Conservation (phyloP, 441 rosid species). For the Gossypium lobatum region DNA sequence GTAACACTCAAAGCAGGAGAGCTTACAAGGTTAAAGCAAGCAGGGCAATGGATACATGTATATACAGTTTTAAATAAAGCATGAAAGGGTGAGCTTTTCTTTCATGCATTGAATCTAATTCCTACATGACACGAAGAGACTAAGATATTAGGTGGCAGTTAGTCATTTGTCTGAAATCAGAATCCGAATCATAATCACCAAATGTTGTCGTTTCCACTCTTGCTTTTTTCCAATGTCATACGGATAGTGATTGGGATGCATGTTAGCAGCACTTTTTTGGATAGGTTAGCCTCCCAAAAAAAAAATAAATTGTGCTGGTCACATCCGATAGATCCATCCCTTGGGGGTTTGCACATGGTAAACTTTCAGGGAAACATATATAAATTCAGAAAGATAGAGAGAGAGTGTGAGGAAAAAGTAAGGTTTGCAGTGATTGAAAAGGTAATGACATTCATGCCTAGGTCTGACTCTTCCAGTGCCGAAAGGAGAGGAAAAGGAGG, state of each 20-base stretch:
- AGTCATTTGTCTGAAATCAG: constrained; percentile 18
- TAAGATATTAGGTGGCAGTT: constrained; percentile 17
- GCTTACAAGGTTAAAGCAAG: background rate
- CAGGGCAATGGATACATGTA: background rate
- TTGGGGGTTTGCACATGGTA: constrained; percentile 12
- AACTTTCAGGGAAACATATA: constrained; percentile 21
- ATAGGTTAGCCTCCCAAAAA: constrained; percentile 13
- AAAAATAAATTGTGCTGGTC: constrained; percentile 2
- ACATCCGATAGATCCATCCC: constrained; percentile 1
- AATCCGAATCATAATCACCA: constrained; percentile 8
- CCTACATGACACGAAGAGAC: constrained; percentile 10
- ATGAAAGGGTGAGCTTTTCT: background rate
- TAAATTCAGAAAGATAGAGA: background rate
- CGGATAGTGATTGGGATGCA: background rate
- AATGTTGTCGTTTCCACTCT: constrained; percentile 17
- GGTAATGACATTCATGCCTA: constrained; percentile 20
- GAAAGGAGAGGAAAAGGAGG: constrained; percentile 15
- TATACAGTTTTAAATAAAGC: constrained; percentile 6
- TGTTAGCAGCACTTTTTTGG: constrained; percentile 17
- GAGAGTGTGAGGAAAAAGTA: constrained; percentile 2
- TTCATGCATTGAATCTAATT: constrained; percentile 7
- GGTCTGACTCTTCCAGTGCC: background rate
- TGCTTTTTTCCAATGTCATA: constrained; percentile 13
- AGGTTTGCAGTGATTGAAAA: constrained; percentile 9
- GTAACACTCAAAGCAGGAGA: constrained; percentile 9